A percentile compares a stretch with the other conserved stretches of the same genome.
These are phyloP conservation scores for Fusarium veterinarium DNA, from an alignment of 2,329 filamentous ascomycete genomes.

Conservation along the genomic window DNA sequence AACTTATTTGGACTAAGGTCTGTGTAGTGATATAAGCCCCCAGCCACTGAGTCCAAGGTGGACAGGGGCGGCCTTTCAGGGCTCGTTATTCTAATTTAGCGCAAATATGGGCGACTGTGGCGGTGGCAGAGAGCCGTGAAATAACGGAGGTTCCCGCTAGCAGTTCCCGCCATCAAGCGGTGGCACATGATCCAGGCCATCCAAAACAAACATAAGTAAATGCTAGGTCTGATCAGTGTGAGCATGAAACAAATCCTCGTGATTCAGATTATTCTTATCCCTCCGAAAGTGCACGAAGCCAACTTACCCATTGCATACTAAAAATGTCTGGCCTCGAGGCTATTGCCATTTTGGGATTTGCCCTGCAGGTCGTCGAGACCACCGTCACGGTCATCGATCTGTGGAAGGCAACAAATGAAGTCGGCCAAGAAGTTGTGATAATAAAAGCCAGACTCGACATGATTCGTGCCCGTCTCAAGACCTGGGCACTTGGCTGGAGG, in stretches of 20 bases:
- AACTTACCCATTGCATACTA: background rate
- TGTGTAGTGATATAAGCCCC: no score
- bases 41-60: background rate
- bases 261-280: accelerated
- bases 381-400: background rate
- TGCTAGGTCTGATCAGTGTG: accelerated
- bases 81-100: background rate
- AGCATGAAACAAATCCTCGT: no score
- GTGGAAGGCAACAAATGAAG: background rate
- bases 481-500: background rate
- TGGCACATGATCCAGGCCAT: no score
- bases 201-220: background rate
- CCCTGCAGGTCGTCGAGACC: background rate
- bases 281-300: accelerated
- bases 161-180: no score
- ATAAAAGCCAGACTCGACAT: background rate
- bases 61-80: background rate
- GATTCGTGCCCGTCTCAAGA: background rate
- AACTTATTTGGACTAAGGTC: no score
- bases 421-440: background rate
- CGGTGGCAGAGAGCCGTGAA: background rate
- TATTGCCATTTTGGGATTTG: background rate
- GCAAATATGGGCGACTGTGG: background rate
- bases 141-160: background rate
- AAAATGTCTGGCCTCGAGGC: background rate